Percentiles rank a stretch among this genome's conserved stretches.
Evolutionary conservation across 768 basidiomycete species (phyloP).

Genomic region (Auricularia auricula-judae): DNA sequence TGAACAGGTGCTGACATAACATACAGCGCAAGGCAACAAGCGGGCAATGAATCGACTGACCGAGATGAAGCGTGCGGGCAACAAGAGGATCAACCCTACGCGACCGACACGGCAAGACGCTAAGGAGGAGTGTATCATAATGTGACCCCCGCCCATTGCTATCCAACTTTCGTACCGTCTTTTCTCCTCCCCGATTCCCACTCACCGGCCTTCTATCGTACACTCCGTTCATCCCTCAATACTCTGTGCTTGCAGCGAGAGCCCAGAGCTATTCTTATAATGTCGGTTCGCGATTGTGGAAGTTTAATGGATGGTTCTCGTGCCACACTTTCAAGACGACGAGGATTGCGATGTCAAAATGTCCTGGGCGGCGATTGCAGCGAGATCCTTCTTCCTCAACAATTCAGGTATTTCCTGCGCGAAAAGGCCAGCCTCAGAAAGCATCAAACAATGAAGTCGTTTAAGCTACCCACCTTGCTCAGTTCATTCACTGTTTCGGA

Average conservation of each 20-base stretch:
- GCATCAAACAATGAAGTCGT: neutral
- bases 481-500: neutral
- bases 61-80: slow-evolving; percentile 86
- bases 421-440: neutral
- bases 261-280: neutral
- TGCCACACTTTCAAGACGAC: neutral
- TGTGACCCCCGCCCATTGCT: slow-evolving; percentile 22
- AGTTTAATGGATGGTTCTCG: neutral
- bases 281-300: neutral
- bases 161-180: too few species aligned
- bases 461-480: neutral
- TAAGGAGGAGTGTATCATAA: slow-evolving; percentile 85
- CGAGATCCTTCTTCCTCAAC: neutral
- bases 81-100: slow-evolving; percentile 62
- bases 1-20: neutral
- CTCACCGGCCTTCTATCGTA: neutral
- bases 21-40: slow-evolving; percentile 90
- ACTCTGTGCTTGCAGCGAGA: neutral
- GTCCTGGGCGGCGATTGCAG: neutral
- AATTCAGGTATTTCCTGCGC: neutral
- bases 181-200: neutral
- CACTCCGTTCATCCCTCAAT: neutral
- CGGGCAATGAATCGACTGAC: slow-evolving; percentile 93
- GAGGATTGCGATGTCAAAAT: neutral
- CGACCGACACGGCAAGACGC: slow-evolving; percentile 91